Base-by-base conservation (phyloP, 2,329 filamentous ascomycete species). In the Sporothrix variecibatus region DNA sequence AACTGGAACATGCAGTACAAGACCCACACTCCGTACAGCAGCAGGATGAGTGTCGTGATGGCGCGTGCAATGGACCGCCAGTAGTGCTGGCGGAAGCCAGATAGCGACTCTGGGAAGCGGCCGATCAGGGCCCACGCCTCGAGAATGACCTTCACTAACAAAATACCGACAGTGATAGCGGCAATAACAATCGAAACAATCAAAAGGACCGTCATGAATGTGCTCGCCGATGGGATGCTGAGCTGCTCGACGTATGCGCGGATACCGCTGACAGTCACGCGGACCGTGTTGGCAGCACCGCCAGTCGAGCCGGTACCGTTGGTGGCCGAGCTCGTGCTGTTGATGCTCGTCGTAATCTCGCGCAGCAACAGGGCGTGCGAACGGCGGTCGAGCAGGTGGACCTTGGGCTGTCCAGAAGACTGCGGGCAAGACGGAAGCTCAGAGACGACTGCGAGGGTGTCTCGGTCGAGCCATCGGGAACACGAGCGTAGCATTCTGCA, bases 1-100 rank as follows among this genome's bases (percentile, higher is more conserved):
- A 98, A 97, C 81, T 99, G 96, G 82, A 95, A 98, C 76, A 99
- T 89, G 82, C 95, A 98, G 84, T 97, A 98, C 60, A 98, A 85
- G 0, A 94, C 94, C 96, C 96, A 98, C 75, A 97, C 89, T 76
- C 96, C 94, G 83, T 98, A 99, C 2, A 98, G 89, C 23, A 98
- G 85, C 75, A 98, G 87, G 78, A 99, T 94, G 82, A 99, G 87
- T 77, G 93, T 93, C 60, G 94, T 97, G 79, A 98, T 93, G 20
- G 94, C 92, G 75, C 95, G 93, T 64, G 92, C 93, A 81, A 99
- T 92, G 73, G 94, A 90, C 77, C 93, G 93, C 96, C 96, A 98
- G 86, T 98, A 98, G 82, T 97, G 93, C 84, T 97, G 93, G 77
- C 96, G 93, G 88, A 98, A 98, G 64, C 92, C 91, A 20, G 90